Evolutionary conservation across 2,329 filamentous ascomycete genomes (phyloP).

Genomic region (Aureobasidium leucospermi): DNA sequence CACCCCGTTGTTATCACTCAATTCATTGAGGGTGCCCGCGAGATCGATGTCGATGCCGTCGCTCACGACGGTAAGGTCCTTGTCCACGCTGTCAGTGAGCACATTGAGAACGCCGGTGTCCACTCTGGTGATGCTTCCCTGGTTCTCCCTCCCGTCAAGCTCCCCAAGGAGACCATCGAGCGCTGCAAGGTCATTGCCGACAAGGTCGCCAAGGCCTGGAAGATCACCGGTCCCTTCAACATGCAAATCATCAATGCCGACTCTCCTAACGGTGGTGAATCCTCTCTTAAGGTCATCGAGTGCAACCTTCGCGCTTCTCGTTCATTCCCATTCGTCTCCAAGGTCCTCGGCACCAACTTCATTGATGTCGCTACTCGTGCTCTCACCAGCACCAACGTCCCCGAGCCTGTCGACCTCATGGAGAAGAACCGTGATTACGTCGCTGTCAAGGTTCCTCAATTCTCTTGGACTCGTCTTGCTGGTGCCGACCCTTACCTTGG

Average conservation of each 20-base stretch:
- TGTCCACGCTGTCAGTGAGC: constrained; percentile 87
- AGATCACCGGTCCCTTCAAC: constrained; percentile 97
- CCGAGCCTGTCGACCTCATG: constrained; percentile 84
- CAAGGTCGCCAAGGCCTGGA: constrained; percentile 96
- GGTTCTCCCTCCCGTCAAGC: constrained; percentile 75
- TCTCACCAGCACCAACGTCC: constrained; percentile 76
- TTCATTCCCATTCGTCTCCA: constrained; percentile 97
- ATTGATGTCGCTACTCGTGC: constrained; percentile 93
- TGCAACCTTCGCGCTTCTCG: constrained; percentile 96
- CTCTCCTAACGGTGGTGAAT: constrained; percentile 64
- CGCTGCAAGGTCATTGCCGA: constrained; percentile 91
- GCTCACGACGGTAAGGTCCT: constrained; percentile 79
- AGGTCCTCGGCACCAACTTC: constrained; percentile 94
- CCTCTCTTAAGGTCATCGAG: constrained; percentile 89
- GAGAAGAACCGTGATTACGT: constrained; percentile 79
- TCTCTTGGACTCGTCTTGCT: constrained; percentile 96
- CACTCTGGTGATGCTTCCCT: constrained; percentile 97
- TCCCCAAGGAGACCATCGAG: constrained; percentile 69
- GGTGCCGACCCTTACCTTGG: constrained; percentile 96
- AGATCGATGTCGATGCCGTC: constrained; percentile 95
- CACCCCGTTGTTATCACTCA: constrained; percentile 98
- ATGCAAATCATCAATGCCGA: constrained; percentile 99
- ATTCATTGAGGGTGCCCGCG: constrained; percentile 93
- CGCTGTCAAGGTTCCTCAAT: constrained; percentile 96
- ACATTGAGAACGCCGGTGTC: constrained; percentile 94